These are phyloP conservation scores for Gleditsia sinensis DNA, from an alignment of 306 rosid genomes.

Conservation along the genomic window DNA sequence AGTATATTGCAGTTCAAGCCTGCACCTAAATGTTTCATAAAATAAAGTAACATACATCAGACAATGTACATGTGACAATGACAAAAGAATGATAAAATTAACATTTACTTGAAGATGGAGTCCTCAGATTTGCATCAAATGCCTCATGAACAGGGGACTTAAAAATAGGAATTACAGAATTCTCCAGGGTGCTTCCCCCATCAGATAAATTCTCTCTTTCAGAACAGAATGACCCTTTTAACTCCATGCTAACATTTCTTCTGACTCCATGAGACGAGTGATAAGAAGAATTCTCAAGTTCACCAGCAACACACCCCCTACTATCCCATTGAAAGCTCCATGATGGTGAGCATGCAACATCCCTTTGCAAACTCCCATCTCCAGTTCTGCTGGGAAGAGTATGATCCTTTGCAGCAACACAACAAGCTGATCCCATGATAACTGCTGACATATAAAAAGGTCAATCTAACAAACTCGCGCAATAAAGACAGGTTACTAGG, in stretches of 20 bases:
- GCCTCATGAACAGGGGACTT: slow-evolving; percentile 57
- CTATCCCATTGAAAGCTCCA: slow-evolving; percentile 64
- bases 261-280: slow-evolving; percentile 44
- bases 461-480: slow-evolving; percentile 19
- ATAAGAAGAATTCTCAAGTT: slow-evolving; percentile 51
- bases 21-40: neutral
- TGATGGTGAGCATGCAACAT: slow-evolving; percentile 48
- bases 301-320: slow-evolving; percentile 54
- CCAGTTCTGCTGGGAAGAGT: slow-evolving; percentile 39
- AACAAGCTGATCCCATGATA: slow-evolving; percentile 62
- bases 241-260: slow-evolving; percentile 64
- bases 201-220: slow-evolving; percentile 66
- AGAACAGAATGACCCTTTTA: slow-evolving; percentile 58
- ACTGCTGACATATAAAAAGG: slow-evolving; percentile 17
- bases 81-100: neutral
- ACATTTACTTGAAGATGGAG: slow-evolving; percentile 59
- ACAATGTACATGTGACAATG: neutral
- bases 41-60: neutral
- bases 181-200: slow-evolving; percentile 58
- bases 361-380: slow-evolving; percentile 47
- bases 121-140: slow-evolving; percentile 44
- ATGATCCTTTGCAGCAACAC: slow-evolving; percentile 55
- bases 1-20: neutral
- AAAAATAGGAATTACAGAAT: slow-evolving; percentile 51
- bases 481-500: neutral